These are phyloP conservation scores for Didymella lethalis DNA, from an alignment of 2,329 filamentous ascomycete genomes.

Conservation along the genomic window DNA sequence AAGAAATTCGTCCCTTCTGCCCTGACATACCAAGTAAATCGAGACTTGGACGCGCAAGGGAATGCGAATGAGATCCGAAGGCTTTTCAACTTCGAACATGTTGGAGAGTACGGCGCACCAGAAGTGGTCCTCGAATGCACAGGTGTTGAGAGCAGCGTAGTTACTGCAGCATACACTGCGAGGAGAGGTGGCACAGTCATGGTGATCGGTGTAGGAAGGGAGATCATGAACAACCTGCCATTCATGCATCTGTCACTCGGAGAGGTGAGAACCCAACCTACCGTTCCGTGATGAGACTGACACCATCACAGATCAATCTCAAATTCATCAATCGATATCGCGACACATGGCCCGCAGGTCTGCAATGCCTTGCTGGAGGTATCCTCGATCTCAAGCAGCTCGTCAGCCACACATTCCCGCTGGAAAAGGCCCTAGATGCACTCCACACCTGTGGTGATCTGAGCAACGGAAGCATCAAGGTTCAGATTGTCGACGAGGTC, in stretches of 20 bases:
- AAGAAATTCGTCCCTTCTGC: conserved; percentile 64
- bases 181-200: conserved; percentile 67
- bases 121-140: conserved; percentile 71
- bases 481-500: conserved; percentile 63
- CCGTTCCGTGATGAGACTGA: conserved; percentile 1
- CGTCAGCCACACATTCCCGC: conserved; percentile 68
- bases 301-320: conserved; percentile 63
- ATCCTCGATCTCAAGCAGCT: conserved; percentile 68
- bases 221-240: conserved; percentile 70
- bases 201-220: conserved; percentile 69
- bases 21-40: conserved; percentile 63
- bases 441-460: conserved; percentile 62
- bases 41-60: conserved; percentile 55
- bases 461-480: conserved; percentile 65
- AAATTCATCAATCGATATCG: conserved; percentile 75
- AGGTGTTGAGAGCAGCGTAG: conserved; percentile 69
- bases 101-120: conserved; percentile 64
- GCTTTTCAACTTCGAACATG: conserved; percentile 58
- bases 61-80: conserved; percentile 62
- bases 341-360: conserved; percentile 73
- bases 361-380: conserved; percentile 66
- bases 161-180: conserved; percentile 65
- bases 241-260: conserved; percentile 72
- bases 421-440: conserved; percentile 69
- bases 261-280: conserved; percentile 54